These are phyloP conservation scores for Sicyos edulis DNA, from an alignment of 306 rosid species.

Conservation along the genomic window DNA sequence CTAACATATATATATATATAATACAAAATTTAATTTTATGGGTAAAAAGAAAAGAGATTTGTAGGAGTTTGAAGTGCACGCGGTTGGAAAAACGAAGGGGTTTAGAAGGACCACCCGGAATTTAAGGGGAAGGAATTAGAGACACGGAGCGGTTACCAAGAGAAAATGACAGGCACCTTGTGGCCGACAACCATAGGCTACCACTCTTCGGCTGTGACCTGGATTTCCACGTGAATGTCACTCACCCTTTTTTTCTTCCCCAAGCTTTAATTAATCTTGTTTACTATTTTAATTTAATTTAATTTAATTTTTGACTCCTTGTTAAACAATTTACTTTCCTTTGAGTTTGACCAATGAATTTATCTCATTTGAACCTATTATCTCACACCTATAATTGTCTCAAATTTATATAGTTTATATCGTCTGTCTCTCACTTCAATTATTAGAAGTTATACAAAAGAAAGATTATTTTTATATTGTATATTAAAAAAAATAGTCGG, in stretches of 20 bases:
- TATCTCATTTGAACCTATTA: slow-evolving; percentile 5
- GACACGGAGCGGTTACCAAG: slow-evolving; percentile 27
- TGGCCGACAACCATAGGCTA: slow-evolving; percentile 48
- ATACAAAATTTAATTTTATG: background rate
- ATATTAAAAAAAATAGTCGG: background rate
- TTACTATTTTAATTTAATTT: background rate
- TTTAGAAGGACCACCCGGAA: slow-evolving; percentile 28
- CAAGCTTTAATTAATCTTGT: slow-evolving; percentile 9
- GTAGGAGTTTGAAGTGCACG: slow-evolving; percentile 21
- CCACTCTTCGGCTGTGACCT: slow-evolving; percentile 14
- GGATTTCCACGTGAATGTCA: slow-evolving; percentile 34
- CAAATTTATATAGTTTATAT: no score
- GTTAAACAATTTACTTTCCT: background rate
- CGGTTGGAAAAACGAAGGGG: slow-evolving; percentile 10
- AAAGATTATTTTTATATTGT: background rate
- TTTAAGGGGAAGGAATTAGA: slow-evolving; percentile 30
- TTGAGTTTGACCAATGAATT: background rate
- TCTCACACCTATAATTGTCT: background rate
- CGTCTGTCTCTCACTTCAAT: background rate
- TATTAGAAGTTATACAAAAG: background rate
- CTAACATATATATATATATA: no score
- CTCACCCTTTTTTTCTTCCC: slow-evolving; percentile 4
- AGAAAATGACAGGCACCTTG: slow-evolving; percentile 30
- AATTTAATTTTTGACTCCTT: background rate
- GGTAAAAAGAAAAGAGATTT: background rate